Evolutionary conservation across 2,329 filamentous ascomycete species (phyloP), one percentile per base, ranked within the genome.

Genomic region (Fusarium napiforme): DNA sequence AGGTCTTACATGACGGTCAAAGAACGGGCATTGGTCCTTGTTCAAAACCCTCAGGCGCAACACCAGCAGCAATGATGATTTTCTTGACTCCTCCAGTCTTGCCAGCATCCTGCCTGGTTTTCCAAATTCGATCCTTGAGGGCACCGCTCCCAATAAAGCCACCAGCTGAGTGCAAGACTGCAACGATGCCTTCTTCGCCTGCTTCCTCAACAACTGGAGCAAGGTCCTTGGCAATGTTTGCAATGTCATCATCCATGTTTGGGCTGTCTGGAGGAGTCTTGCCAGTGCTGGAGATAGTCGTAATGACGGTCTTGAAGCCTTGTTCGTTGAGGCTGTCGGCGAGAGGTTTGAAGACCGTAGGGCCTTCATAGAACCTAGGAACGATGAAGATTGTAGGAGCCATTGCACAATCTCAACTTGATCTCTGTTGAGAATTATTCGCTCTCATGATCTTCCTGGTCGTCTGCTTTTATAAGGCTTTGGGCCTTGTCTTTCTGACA

Each of bases 141-240:
- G 59, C 59, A 30, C 19, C 49, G 4, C 59, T 61, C 7, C 59
- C 59, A n/a, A 57, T 57, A 5, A 61, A 61, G 4, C 59, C 59
- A 32, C 49, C 59, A 7, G 50, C 59, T 12, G 59, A 61, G 32
- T 45, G 49, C 59, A 61, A 58, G 4, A 61, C 39, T 14, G 39
- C 39, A n/a, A 61, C 12, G 1, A 58, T 21, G 8, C 59, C 59
- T 21, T 61, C 39, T 0, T 14, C 39, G 2, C 50, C 59, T 14
- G 59, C 39, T 34, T 58, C 7, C 9, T 61, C 50, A 10, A 61
- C 50, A 7, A 58, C 50, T 2, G 5, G 30, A 6, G 3, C 18
- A 32, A 61, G 50, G 9, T 45, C 32, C 9, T 32, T 30, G 15
- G 23, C 4, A 5, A 45, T 32, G 6, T 19, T 56, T 2, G 39